A percentile compares a stretch with the other conserved stretches of the same genome.
Conservation (phyloP, 1,284 basidiomycete species). For the Ustilago bromivora region DNA sequence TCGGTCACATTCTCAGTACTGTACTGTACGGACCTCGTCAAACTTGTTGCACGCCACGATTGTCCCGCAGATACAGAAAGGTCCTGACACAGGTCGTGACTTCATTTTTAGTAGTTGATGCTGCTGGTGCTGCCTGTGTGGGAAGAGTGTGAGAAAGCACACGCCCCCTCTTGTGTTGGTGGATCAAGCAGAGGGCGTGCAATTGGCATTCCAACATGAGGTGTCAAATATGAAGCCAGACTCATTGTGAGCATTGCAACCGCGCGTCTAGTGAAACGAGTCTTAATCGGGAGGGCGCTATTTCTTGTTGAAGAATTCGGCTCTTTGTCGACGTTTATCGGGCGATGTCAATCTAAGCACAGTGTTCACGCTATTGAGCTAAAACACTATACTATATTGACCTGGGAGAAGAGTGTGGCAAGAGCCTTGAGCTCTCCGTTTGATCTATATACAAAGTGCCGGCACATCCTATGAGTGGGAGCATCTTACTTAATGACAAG, state of each 20-base stretch:
- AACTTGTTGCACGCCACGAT: not conserved
- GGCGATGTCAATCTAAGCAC: no score
- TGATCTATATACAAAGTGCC: no score
- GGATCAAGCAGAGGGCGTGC: not conserved
- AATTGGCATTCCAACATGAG: constrained; percentile 3
- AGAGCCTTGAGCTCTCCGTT: no score
- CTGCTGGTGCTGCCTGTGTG: not conserved
- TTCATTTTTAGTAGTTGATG: not conserved
- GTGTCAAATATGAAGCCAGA: not conserved
- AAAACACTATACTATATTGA: no score
- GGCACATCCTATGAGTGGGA: no score
- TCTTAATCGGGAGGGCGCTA: not conserved
- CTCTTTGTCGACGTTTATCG: no score
- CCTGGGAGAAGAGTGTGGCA: no score
- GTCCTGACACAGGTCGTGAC: not conserved
- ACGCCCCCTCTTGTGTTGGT: not conserved
- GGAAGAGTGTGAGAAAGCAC: not conserved
- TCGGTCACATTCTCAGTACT: no score
- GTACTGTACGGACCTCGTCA: no score
- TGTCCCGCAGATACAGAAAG: not conserved
- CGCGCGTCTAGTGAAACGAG: not conserved
- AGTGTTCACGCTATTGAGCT: no score
- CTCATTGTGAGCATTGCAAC: not conserved
- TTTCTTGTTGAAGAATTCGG: not conserved
- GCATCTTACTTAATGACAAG: no score